Conservation (phyloP, 2,329 filamentous ascomycete genomes). For the Didymella exigua region DNA sequence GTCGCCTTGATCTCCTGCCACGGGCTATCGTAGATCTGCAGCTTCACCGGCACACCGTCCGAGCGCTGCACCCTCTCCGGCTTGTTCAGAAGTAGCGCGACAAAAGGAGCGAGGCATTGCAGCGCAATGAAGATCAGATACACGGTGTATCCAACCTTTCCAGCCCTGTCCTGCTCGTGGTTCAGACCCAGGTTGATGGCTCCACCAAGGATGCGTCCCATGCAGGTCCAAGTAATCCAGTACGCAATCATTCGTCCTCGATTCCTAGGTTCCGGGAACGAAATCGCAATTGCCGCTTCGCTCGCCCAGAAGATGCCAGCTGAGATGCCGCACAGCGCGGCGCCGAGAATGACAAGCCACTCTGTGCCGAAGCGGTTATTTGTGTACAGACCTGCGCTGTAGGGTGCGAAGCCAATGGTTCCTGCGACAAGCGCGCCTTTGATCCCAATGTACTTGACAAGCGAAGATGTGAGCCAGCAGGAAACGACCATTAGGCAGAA, state of each 20-base stretch:
- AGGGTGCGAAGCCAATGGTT: slow-evolving; percentile 21
- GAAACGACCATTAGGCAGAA: slow-evolving; percentile 22
- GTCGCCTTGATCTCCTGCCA: slow-evolving; percentile 13
- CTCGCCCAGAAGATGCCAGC: slow-evolving; percentile 23
- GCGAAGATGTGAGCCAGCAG: slow-evolving; percentile 18
- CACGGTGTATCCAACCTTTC: slow-evolving; percentile 54
- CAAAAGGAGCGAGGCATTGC: slow-evolving; percentile 53
- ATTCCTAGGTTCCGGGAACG: slow-evolving; percentile 16
- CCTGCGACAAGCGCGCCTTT: slow-evolving; percentile 20
- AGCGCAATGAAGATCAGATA: slow-evolving; percentile 50
- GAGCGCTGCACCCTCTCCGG: slow-evolving; percentile 52
- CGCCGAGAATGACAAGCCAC: slow-evolving; percentile 22
- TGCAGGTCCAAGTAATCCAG: slow-evolving; percentile 59
- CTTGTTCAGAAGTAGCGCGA: slow-evolving; percentile 52
- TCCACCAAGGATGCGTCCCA: slow-evolving; percentile 59
- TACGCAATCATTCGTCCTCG: slow-evolving; percentile 42
- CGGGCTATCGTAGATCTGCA: slow-evolving; percentile 50
- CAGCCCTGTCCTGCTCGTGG: slow-evolving; percentile 47
- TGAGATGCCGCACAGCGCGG: slow-evolving; percentile 20
- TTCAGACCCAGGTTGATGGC: slow-evolving; percentile 59
- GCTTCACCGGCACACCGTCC: slow-evolving; percentile 47
- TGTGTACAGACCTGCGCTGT: slow-evolving; percentile 22
- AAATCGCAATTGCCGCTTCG: slow-evolving; percentile 20
- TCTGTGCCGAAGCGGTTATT: slow-evolving; percentile 23
- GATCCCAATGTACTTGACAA: slow-evolving; percentile 18